Conservation (phyloP, 1,284 basidiomycete species). For the Anthracocystis setariae region DNA sequence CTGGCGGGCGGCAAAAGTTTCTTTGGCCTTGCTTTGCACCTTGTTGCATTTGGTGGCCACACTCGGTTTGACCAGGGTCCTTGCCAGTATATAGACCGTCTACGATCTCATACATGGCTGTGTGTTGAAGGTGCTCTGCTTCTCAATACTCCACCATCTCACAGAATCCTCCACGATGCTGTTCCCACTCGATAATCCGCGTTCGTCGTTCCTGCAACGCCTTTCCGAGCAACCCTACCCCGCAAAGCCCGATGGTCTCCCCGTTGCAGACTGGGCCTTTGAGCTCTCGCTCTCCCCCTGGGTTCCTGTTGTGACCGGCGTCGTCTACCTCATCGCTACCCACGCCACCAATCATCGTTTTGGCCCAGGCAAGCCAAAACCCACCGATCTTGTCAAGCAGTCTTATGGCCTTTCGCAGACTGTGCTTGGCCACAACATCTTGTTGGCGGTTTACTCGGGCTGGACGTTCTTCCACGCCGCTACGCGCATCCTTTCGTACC, state of each 20-base stretch:
- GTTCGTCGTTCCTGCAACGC: conserved; percentile 30
- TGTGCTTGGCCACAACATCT: conserved; percentile 65
- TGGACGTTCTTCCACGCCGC: conserved; percentile 59
- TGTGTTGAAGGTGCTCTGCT: background rate
- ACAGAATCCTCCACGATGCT: conserved; percentile 16
- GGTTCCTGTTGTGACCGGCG: conserved; percentile 33
- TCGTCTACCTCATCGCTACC: conserved; percentile 51
- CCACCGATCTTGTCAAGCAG: conserved; percentile 50
- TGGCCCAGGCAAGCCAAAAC: conserved; percentile 46
- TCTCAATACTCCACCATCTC: background rate
- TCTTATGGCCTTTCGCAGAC: conserved; percentile 40
- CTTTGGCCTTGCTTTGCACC: background rate
- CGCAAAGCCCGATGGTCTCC: conserved; percentile 47
- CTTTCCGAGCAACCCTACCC: conserved; percentile 47
- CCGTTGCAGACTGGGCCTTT: conserved; percentile 40
- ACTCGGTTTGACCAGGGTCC: background rate
- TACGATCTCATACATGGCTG: background rate
- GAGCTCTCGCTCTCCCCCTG: conserved; percentile 48
- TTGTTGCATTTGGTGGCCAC: background rate
- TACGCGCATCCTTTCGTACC: conserved; percentile 36
- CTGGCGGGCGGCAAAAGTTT: conserved; percentile 1
- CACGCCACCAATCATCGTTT: conserved; percentile 46
- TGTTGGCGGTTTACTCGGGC: conserved; percentile 61
- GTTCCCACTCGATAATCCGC: conserved; percentile 47
- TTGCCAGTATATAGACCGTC: too few species aligned